Evolutionary conservation across 495 filamentous ascomycete species (phyloP).

Genomic region (Daldinia caldariorum): DNA sequence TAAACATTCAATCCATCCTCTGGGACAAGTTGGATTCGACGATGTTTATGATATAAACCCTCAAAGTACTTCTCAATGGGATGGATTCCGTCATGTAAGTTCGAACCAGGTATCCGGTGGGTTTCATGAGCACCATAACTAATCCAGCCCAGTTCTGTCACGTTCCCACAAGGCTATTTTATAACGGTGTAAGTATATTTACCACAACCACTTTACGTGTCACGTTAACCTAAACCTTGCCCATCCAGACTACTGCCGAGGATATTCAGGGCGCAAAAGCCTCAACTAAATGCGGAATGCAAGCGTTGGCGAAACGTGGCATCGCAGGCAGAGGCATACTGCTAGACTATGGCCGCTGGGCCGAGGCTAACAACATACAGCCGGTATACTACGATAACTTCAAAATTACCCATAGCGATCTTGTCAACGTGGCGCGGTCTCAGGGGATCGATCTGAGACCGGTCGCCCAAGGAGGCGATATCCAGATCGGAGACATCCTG

Average conservation of each 20-base stretch:
- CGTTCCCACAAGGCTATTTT: constrained; percentile 55
- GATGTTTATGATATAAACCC: constrained; percentile 74
- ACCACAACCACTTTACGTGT: constrained; percentile 1
- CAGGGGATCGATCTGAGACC: constrained; percentile 45
- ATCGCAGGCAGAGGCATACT: constrained; percentile 61
- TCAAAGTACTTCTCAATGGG: constrained; percentile 76
- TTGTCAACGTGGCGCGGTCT: constrained; percentile 45
- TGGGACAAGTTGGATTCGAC: constrained; percentile 65
- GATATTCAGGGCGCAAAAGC: constrained; percentile 46
- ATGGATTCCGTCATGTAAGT: constrained; percentile 69
- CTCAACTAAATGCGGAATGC: constrained; percentile 43
- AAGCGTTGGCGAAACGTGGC: constrained; percentile 51
- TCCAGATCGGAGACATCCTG: constrained; percentile 69
- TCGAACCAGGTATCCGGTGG: not conserved
- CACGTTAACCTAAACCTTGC: not conserved
- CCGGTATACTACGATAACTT: constrained; percentile 53
- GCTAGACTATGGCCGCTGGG: constrained; percentile 52
- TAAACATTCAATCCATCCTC: constrained; percentile 56
- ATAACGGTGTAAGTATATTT: constrained; percentile 56
- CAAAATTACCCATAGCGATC: constrained; percentile 62
- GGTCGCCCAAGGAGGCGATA: constrained; percentile 69
- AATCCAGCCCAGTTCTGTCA: constrained; percentile 50
- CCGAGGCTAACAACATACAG: constrained; percentile 56
- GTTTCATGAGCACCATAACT: not conserved
- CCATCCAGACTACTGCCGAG: constrained; percentile 46